Percentiles rank a stretch among this genome's conserved stretches.
Conservation (phyloP, 768 basidiomycete genomes). For the Suillus occidentalis region DNA sequence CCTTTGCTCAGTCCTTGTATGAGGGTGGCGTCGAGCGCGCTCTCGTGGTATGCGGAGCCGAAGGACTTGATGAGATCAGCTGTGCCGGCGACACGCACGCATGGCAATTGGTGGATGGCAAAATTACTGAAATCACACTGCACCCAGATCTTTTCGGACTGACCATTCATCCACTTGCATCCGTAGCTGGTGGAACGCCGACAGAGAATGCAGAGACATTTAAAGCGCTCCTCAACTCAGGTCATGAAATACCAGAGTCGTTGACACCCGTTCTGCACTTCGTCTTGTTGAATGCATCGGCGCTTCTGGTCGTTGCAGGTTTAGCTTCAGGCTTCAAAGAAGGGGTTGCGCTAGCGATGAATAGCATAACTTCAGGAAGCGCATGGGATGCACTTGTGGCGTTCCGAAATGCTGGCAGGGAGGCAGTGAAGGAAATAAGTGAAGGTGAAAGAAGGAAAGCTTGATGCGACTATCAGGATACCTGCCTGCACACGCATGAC, state of each 20-base stretch:
- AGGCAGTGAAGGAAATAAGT: neutral
- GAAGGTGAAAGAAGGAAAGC: neutral
- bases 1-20: slow-evolving; percentile 74
- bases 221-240: slow-evolving; percentile 58
- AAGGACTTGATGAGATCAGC: slow-evolving; percentile 92
- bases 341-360: slow-evolving; percentile 67
- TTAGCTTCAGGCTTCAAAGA: slow-evolving; percentile 66
- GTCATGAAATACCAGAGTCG: slow-evolving; percentile 50
- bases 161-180: slow-evolving; percentile 59
- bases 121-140: slow-evolving; percentile 60
- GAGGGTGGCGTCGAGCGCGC: slow-evolving; percentile 82
- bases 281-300: slow-evolving; percentile 88
- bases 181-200: slow-evolving; percentile 75
- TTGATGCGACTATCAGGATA: neutral
- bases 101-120: slow-evolving; percentile 76
- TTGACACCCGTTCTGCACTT: slow-evolving; percentile 77
- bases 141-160: slow-evolving; percentile 81
- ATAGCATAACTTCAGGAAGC: slow-evolving; percentile 56
- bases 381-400: slow-evolving; percentile 58
- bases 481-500: no score
- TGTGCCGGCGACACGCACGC: slow-evolving; percentile 87
- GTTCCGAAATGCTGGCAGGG: slow-evolving; percentile 45
- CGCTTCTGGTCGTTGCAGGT: slow-evolving; percentile 83
- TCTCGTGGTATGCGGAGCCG: slow-evolving; percentile 90
- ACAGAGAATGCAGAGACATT: slow-evolving; percentile 80